Base-by-base conservation (phyloP, 1,284 basidiomycete species). In the Microbotryum scabiosae region DNA sequence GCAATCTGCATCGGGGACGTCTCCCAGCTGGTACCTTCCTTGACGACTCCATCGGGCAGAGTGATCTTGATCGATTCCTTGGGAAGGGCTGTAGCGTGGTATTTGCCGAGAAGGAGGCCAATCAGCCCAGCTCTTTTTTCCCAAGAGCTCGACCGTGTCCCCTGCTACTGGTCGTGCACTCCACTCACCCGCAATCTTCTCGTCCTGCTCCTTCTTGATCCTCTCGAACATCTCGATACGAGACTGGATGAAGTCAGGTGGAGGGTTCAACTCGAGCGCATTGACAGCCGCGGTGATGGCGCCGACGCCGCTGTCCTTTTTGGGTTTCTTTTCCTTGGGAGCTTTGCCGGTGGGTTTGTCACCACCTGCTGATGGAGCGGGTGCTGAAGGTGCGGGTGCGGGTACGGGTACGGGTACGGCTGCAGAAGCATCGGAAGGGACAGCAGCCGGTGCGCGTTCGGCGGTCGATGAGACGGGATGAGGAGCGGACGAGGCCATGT, bases 1-100 rank as follows among this genome's bases (percentile, higher is more conserved):
- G 94, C 94, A 61, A 99, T 79, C 71, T 88, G 84, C 84, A 97
- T 83, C 0, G 96, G 96, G 63, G 84, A 88, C n/a, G 96, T 97
- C 79, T 97, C 89, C 90, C 90, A 99, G 70, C 89, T 86, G 60
- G 79, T 90, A 30, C 83, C 96, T 68, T 88, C 84, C 59, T 88
- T 82, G 69, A 84, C 81, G 28, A 87, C 85, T 21, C 93, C 92
- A 78, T 97, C 89, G 5, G 85, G 88, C 66, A 98, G 77, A 3
- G 90, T 94, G 73, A 98, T 79, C 9, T 79, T 81, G 71, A 98
- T 96, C 57, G 87, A 83, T 68, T 87, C 82, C 50, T 90, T 83
- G 7, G 88, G 84, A 80, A 93, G 88, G n/a, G 82, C 90, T 88
- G 74, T 59, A 32, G 10, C 20, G n/a, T 53, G n/a, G 30, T 10